Evolutionary conservation across 768 basidiomycete genomes (phyloP), one percentile per base, ranked within the genome.

Genomic region (Lyophyllum atratum): DNA sequence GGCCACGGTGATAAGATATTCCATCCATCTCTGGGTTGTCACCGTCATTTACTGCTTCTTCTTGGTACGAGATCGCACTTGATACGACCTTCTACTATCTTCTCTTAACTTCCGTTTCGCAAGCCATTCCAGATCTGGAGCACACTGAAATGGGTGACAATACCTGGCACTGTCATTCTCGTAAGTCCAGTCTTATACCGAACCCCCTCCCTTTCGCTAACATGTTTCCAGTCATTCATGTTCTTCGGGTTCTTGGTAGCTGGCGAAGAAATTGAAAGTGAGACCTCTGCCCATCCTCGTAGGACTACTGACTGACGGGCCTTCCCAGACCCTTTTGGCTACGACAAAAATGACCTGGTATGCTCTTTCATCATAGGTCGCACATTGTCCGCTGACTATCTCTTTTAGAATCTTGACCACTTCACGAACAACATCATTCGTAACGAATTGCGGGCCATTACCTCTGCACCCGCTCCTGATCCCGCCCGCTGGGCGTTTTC

Each of bases 231-330:
- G 82, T 78, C 78, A 62, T 89, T 89, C 68, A 76, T 87, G 55
- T 89, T 87, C 76, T 88, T 87, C 66, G 87, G 87, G 8, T 89
- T 89, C 73, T 68, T 90, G 56, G 85, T 85, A 47, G 86, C 86
- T 26, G 87, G 87, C 43, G 86, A 89, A 69, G 87, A 89, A 70
- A 89, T 89, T 54, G 86, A 89, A 70, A 87, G 86, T 87, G 58
- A 50, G 21, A 50, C 37, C 24, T 51, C 37, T 49, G 48, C n/a
- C 26, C 46, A 28, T 17, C 26, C 17, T 9, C 5, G 17, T n/a
- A 9, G 25, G 12, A 15, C 11, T 17, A 28, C 9, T 49, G 26
- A 50, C 49, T n/a, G 7, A 53, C 17, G 15, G 52, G 34, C 34
- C 48, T 19, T n/a, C n/a, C 21, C 58, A 80, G 80, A 80, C 68